A percentile compares a stretch with the other conserved stretches of the same genome.
Conservation (phyloP, 805 yeast genomes). For the Kuraishia cidri region DNA sequence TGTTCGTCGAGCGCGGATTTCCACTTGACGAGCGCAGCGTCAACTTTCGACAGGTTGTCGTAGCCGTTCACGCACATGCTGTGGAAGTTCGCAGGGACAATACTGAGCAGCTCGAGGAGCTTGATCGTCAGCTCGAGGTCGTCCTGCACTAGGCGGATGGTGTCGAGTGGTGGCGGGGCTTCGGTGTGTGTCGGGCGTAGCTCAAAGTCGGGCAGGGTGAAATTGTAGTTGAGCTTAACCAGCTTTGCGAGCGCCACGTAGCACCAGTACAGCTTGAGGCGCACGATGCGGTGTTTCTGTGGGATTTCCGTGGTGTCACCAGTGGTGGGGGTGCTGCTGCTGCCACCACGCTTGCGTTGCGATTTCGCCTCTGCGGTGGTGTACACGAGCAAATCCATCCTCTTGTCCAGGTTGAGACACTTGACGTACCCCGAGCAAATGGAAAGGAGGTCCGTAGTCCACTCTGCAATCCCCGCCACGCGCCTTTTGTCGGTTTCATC, state of each 20-base stretch:
- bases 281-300: conserved; percentile 15
- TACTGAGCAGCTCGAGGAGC: conserved; percentile 19
- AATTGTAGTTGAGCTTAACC: conserved; percentile 17
- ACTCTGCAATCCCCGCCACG: conserved; percentile 24
- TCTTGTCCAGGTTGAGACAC: conserved; percentile 31
- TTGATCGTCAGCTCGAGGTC: conserved; percentile 23
- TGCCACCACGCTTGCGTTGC: neutral
- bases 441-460: conserved; percentile 30
- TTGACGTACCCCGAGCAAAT: conserved; percentile 27
- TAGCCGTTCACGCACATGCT: conserved; percentile 7
- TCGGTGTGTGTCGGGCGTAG: conserved; percentile 9
- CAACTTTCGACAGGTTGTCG: conserved; percentile 11
- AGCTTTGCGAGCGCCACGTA: conserved; percentile 22
- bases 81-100: conserved; percentile 20
- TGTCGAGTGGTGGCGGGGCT: conserved; percentile 19
- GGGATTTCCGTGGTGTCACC: conserved; percentile 3
- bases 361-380: neutral
- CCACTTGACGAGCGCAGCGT: conserved; percentile 18
- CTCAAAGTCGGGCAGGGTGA: conserved; percentile 5
- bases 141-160: conserved; percentile 20
- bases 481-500: conserved; percentile 8
- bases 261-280: conserved; percentile 35
- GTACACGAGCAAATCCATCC: conserved; percentile 4
- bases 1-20: conserved; percentile 7
- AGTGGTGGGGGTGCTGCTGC: conserved; percentile 1